Evolutionary conservation across 306 rosid species (phyloP).

Genomic region (Rubus idaeus): DNA sequence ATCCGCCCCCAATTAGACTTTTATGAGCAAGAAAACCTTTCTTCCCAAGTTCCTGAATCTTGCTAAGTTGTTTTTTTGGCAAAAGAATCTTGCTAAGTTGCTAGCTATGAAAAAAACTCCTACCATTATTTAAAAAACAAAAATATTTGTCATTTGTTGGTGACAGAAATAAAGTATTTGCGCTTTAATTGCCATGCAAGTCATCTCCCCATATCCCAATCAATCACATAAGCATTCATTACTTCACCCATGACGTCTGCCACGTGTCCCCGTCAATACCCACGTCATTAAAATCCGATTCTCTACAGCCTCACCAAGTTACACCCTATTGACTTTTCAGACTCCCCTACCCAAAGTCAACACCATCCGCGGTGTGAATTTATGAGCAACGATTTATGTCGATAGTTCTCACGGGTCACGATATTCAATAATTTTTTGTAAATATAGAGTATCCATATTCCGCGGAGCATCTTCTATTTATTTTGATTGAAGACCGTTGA

Average conservation of each 20-base stretch:
- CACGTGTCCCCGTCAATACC: background rate
- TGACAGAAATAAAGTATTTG: background rate
- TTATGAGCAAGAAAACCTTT: background rate
- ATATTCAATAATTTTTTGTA: too few relatives aligned
- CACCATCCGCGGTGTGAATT: background rate
- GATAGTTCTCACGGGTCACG: too few relatives aligned
- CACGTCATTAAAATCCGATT: background rate
- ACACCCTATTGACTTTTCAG: background rate
- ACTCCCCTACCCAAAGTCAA: background rate
- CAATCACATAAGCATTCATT: background rate
- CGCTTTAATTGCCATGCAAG: constrained; percentile 4
- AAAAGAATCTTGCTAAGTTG: too few relatives aligned
- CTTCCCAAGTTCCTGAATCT: background rate
- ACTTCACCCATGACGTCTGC: constrained; percentile 26
- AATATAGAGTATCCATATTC: too few relatives aligned
- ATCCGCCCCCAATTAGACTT: background rate
- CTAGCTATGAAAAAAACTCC: background rate
- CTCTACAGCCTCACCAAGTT: background rate
- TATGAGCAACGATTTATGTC: too few relatives aligned
- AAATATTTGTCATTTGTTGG: background rate
- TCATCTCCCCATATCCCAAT: background rate
- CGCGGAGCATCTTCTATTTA: too few relatives aligned
- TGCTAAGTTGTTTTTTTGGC: too few relatives aligned
- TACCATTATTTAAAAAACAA: background rate
- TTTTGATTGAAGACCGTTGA: too few relatives aligned